phyloP scores from a whole-genome alignment of 2,329 filamentous ascomycete species.

The Penicillium janthinellum region DNA sequence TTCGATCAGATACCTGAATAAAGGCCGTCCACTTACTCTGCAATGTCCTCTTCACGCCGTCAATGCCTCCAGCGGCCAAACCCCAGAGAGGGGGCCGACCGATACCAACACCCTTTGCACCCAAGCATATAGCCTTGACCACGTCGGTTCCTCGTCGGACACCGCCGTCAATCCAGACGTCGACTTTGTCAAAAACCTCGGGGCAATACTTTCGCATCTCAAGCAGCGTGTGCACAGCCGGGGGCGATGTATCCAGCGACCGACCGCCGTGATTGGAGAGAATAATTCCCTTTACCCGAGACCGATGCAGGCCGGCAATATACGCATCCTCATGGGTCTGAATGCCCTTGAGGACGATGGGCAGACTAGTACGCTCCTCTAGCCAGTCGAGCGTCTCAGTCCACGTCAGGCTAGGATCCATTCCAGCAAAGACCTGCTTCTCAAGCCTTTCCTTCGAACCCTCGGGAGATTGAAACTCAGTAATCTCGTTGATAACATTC shows the following conservation, averaged over 20 bases:
- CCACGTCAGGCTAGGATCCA: conserved; percentile 83
- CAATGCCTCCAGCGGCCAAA: conserved; percentile 55
- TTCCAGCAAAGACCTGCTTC: conserved; percentile 58
- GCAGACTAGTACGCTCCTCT: conserved; percentile 72
- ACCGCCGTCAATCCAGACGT: conserved; percentile 83
- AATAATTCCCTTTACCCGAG: conserved; percentile 75
- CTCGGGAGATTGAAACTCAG: conserved; percentile 53
- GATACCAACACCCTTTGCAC: conserved; percentile 79
- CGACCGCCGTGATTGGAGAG: conserved; percentile 89
- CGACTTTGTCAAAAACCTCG: conserved; percentile 66
- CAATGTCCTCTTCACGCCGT: conserved; percentile 17
- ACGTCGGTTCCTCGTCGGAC: conserved; percentile 82
- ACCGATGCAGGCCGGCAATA: conserved; percentile 63
- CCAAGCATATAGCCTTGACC: conserved; percentile 80
- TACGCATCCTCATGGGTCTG: conserved; percentile 92
- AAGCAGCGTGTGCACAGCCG: conserved; percentile 60
- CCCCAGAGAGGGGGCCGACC: conserved; percentile 73
- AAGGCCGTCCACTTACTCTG: conserved; percentile 10
- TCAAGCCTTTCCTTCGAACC: conserved; percentile 61
- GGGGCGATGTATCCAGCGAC: conserved; percentile 78
- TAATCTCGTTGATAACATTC: conserved; percentile 40
- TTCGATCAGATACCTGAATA: background rate
- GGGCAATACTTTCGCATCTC: conserved; percentile 74
- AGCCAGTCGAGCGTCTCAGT: conserved; percentile 75
- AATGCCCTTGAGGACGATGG: conserved; percentile 88